Conservation (phyloP, 495 filamentous ascomycete genomes). For the Penicillium psychrofluorescens region DNA sequence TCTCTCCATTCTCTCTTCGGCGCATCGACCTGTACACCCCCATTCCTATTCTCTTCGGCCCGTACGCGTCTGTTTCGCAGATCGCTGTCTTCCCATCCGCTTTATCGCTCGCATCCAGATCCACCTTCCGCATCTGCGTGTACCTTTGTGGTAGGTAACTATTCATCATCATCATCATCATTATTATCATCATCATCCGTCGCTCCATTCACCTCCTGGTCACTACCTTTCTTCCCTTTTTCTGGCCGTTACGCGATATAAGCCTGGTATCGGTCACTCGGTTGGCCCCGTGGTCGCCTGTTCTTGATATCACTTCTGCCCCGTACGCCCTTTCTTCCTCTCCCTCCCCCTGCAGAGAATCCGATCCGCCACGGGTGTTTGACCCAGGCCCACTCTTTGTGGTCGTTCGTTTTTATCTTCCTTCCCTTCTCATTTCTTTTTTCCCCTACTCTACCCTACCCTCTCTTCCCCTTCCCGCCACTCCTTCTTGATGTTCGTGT, state of each 20-base stretch:
- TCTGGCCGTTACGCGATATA: neutral
- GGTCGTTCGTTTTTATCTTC: conserved; percentile 10
- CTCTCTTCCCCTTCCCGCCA: conserved; percentile 3
- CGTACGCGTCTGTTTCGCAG: neutral
- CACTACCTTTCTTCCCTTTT: conserved; percentile 3
- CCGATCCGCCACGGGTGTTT: conserved; percentile 19
- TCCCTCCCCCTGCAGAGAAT: conserved; percentile 22
- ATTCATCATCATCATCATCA: too few relatives aligned
- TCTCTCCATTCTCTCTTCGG: neutral
- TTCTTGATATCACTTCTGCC: conserved; percentile 14
- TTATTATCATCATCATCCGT: too few relatives aligned
- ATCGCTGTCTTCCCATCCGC: neutral
- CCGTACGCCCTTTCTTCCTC: conserved; percentile 1
- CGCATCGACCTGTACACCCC: too few relatives aligned
- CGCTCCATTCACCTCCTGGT: conserved; percentile 2
- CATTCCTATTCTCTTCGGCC: too few relatives aligned
- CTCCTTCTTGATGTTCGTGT: conserved; percentile 4
- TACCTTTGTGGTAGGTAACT: too few relatives aligned
- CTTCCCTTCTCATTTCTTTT: conserved; percentile 10
- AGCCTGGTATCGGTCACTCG: neutral
- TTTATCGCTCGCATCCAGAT: neutral
- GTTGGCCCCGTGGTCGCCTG: neutral
- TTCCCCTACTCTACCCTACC: conserved; percentile 6
- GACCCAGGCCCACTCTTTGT: conserved; percentile 17
- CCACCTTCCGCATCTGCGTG: neutral